A percentile compares a stretch with the other conserved stretches of the same genome.
Conservation (phyloP, 192 early-diverging fungal genomes). For the Oehlia diaphana region DNA sequence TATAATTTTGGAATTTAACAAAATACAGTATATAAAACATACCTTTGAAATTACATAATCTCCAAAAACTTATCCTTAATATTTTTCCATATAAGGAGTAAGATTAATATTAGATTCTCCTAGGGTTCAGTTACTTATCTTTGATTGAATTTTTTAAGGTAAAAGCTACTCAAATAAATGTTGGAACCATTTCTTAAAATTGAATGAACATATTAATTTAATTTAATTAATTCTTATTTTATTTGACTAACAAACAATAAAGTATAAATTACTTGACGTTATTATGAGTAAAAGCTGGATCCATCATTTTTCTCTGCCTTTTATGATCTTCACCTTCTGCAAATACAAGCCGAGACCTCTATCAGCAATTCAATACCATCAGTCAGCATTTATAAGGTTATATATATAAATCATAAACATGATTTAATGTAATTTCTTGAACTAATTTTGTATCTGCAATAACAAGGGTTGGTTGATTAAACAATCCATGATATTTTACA, state of each 20-base stretch:
- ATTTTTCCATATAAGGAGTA: constrained; percentile 37
- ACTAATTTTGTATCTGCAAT: constrained; percentile 51
- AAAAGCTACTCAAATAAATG: constrained; percentile 35
- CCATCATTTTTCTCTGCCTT: constrained; percentile 56
- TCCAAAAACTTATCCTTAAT: constrained; percentile 36
- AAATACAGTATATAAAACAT: not conserved
- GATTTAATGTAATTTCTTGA: constrained; percentile 42
- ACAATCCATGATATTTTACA: constrained; percentile 45
- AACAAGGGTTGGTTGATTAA: constrained; percentile 39
- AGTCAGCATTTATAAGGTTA: constrained; percentile 36
- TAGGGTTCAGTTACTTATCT: constrained; percentile 27
- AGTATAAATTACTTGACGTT: constrained; percentile 36
- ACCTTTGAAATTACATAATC: constrained; percentile 52
- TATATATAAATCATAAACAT: constrained; percentile 49
- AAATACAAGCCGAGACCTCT: constrained; percentile 49
- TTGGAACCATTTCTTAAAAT: constrained; percentile 20
- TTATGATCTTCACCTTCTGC: constrained; percentile 52
- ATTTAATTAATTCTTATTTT: too few relatives aligned
- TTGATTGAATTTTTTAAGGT: constrained; percentile 40
- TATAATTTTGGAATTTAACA: too few relatives aligned
- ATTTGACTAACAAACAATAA: constrained; percentile 14
- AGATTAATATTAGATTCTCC: constrained; percentile 40
- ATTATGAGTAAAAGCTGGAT: constrained; percentile 50
- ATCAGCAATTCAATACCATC: constrained; percentile 36
- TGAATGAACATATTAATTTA: too few relatives aligned